Evolutionary conservation across 768 basidiomycete genomes (phyloP).

Genomic region (Tulasnella sp.): DNA sequence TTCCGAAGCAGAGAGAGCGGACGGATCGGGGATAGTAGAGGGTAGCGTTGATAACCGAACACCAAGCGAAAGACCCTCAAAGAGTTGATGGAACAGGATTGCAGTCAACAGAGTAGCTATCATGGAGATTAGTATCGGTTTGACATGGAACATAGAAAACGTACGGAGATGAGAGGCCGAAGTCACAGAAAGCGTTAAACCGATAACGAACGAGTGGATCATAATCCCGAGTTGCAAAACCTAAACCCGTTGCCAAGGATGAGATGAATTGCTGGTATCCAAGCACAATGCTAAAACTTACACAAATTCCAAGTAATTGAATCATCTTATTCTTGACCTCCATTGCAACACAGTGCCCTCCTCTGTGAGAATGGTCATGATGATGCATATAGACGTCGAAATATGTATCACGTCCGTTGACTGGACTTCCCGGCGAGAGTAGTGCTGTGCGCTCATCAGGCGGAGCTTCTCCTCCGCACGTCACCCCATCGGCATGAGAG

Average conservation of each 20-base stretch:
- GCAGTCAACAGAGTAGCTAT: conserved; percentile 60
- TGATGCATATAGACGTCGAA: conserved; percentile 16
- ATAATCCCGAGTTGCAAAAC: conserved; percentile 75
- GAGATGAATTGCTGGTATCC: conserved; percentile 1
- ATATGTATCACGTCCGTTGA: conserved; percentile 8
- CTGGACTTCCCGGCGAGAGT: conserved; percentile 1
- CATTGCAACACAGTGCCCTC: conserved; percentile 7
- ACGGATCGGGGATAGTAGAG: conserved; percentile 14
- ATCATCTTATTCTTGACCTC: conserved; percentile 11
- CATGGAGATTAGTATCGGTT: not conserved
- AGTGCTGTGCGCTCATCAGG: not conserved
- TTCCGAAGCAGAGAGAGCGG: too few species aligned
- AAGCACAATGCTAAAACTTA: conserved; percentile 26
- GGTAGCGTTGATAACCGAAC: conserved; percentile 64
- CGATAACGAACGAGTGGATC: conserved; percentile 72
- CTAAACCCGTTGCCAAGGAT: conserved; percentile 26
- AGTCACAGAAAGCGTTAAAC: conserved; percentile 60
- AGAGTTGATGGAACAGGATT: conserved; percentile 70
- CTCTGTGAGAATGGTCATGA: conserved; percentile 13
- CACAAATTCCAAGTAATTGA: conserved; percentile 63
- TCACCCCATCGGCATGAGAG: not conserved
- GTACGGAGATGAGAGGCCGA: conserved; percentile 56
- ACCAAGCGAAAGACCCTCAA: conserved; percentile 72
- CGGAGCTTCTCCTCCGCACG: not conserved
- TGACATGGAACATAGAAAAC: conserved; percentile 22